These are phyloP conservation scores for Rubus idaeus DNA, from an alignment of 306 rosid genomes.

Conservation along the genomic window DNA sequence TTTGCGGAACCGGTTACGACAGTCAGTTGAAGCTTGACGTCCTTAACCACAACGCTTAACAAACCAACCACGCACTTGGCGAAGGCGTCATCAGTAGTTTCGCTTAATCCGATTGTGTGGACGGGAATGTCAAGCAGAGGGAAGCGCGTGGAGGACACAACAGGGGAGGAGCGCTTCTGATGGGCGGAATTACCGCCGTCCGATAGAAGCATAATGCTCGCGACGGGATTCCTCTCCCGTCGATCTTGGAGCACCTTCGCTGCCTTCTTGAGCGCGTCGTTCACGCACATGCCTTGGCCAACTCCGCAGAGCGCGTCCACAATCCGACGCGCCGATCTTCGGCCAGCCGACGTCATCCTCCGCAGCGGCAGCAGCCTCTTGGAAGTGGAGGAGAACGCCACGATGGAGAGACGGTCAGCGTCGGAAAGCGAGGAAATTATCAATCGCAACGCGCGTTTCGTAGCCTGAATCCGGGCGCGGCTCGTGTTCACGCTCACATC, in stretches of 20 bases:
- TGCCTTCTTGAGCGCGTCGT: conserved; percentile 85
- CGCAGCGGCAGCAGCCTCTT: conserved; percentile 71
- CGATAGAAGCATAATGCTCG: conserved; percentile 60
- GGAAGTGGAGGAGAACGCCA: conserved; percentile 78
- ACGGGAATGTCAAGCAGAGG: conserved; percentile 55
- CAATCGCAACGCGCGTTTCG: conserved; percentile 66
- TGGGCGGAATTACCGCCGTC: conserved; percentile 15
- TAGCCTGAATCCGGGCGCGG: conserved; percentile 53
- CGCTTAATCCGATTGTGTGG: conserved; percentile 49
- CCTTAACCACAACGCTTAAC: conserved; percentile 61
- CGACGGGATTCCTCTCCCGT: conserved; percentile 68
- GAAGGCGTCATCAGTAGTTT: conserved; percentile 40
- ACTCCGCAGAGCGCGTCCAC: conserved; percentile 46
- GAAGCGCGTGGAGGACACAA: conserved; percentile 55
- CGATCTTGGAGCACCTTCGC: conserved; percentile 89
- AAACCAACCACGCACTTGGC: conserved; percentile 45
- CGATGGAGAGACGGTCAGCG: conserved; percentile 77
- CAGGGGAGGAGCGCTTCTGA: conserved; percentile 20
- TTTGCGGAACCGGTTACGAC: conserved; percentile 49
- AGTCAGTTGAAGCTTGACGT: conserved; percentile 63
- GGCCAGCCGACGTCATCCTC: conserved; percentile 63
- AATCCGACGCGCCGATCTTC: conserved; percentile 60
- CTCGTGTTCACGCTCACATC: conserved; percentile 61
- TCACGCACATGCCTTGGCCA: conserved; percentile 49
- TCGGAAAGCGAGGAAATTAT: conserved; percentile 61